Conservation (phyloP, 768 basidiomycete genomes). For the Lyophyllum decastes region DNA sequence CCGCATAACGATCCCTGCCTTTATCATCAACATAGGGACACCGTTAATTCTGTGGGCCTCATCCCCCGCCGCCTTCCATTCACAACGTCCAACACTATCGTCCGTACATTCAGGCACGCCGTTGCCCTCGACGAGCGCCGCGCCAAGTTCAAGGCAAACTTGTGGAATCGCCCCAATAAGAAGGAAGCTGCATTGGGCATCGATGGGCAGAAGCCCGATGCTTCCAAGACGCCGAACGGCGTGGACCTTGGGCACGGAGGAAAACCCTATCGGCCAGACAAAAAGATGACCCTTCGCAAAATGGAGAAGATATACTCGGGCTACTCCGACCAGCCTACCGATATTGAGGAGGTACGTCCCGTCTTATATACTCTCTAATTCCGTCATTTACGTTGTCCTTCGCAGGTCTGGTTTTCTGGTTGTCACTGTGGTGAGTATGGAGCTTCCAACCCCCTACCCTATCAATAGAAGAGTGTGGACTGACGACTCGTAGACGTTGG, state of each 20-base stretch:
- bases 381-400: no score
- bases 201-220: constrained; percentile 17
- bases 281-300: constrained; percentile 9
- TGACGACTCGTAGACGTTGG: constrained; percentile 25
- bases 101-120: constrained; percentile 50
- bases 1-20: neutral
- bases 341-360: neutral
- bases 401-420: constrained; percentile 57
- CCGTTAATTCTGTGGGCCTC: constrained; percentile 50
- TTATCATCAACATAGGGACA: constrained; percentile 41
- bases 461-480: neutral
- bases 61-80: constrained; percentile 44
- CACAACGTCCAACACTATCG: constrained; percentile 41
- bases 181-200: constrained; percentile 32
- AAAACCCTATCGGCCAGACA: neutral
- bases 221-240: no score
- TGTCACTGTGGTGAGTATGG: constrained; percentile 31
- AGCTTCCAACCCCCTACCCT: no score
- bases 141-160: constrained; percentile 45
- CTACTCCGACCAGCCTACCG: neutral
- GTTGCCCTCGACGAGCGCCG: constrained; percentile 51
- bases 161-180: constrained; percentile 30
- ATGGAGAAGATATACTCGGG: constrained; percentile 29
- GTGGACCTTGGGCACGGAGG: neutral
- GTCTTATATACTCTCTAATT: no score